phyloP scores from a whole-genome alignment of 768 basidiomycete species.

The Jaapia argillacea region DNA sequence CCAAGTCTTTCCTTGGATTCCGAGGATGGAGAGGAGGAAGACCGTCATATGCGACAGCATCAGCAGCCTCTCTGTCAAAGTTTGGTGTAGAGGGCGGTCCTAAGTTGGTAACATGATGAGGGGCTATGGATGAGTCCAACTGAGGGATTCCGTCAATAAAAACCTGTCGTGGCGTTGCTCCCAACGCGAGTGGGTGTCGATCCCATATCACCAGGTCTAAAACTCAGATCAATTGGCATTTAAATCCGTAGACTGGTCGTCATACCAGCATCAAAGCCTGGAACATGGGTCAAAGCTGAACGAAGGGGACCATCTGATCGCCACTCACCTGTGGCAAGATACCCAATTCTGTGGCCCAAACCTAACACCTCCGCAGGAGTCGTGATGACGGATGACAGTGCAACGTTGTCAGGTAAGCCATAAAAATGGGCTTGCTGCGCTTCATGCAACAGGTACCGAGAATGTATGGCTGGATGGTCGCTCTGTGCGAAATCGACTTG shows the following conservation, averaged over 20 bases:
- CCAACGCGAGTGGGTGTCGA: slow-evolving; percentile 66
- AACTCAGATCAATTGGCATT: neutral
- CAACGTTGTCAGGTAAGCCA: slow-evolving; percentile 42
- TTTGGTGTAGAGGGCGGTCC: slow-evolving; percentile 43
- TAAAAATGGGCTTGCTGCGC: slow-evolving; percentile 63
- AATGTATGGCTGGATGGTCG: slow-evolving; percentile 49
- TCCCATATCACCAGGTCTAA: slow-evolving; percentile 27
- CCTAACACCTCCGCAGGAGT: slow-evolving; percentile 57
- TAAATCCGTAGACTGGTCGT: neutral
- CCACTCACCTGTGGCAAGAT: slow-evolving; percentile 46
- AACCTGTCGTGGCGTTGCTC: slow-evolving; percentile 74
- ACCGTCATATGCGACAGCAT: slow-evolving; percentile 51
- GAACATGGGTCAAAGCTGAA: neutral
- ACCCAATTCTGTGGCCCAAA: slow-evolving; percentile 62
- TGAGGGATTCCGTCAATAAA: slow-evolving; percentile 81
- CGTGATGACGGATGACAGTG: slow-evolving; percentile 53
- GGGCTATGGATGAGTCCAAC: too few relatives aligned
- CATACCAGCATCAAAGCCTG: neutral
- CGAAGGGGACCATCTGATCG: too few relatives aligned
- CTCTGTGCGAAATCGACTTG: slow-evolving; percentile 20
- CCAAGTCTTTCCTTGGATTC: slow-evolving; percentile 18
- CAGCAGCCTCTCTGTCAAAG: slow-evolving; percentile 50
- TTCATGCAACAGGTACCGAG: slow-evolving; percentile 59
- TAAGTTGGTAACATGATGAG: too few relatives aligned
- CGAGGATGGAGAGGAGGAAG: slow-evolving; percentile 51